Evolutionary conservation across 352 stramenopile genomes (phyloP), one percentile per base, ranked within the genome.

Genomic region (Globisporangium cylindrosporum): DNA sequence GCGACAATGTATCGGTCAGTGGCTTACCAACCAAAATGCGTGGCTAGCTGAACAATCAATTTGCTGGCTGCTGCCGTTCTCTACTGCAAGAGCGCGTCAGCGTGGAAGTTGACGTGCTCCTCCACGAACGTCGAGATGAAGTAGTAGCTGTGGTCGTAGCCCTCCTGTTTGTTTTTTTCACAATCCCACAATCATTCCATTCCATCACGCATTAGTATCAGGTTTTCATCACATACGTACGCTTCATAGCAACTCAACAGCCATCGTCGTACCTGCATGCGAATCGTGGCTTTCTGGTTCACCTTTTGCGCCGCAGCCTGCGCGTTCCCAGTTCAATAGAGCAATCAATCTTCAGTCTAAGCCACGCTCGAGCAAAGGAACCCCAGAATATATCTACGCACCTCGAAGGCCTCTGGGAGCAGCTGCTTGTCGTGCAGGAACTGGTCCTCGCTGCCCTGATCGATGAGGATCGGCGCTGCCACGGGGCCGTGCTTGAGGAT

Each of bases 101-200:
- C 94, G 77, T 99, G 97, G 76, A 98, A 95, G 72, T 91, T 84
- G 53, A 99, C 74, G 80, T 99, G 97, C 70, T 99, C 93, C 41
- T 97, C 93, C 32, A 99, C 86, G 71, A 99, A 99, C 2, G 93
- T 95, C 68, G 91, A 83, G 73, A 99, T 98, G 81, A 99, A 99
- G 73, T 97, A 98, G 78, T 99, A 99, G 68, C 86, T 96, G 86
- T 99, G 97, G 76, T 99, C 97, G 76, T 98, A 99, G 49, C 94
- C 96, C 20, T 97, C 86, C 77, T 92, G 18, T 51, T 22, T 12
- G 5, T 10, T 22, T 51, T 20, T 18, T 32, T 3, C 27, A 74
- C 36, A 63, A 6, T 15, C 55, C n/a, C 18, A 34, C 7, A 59
- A 38, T 34, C 10, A 36, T 32, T 7, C 27, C 27, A 34, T 27